phyloP scores from a whole-genome alignment of 352 stramenopile species.

The Phytopythium boreale region DNA sequence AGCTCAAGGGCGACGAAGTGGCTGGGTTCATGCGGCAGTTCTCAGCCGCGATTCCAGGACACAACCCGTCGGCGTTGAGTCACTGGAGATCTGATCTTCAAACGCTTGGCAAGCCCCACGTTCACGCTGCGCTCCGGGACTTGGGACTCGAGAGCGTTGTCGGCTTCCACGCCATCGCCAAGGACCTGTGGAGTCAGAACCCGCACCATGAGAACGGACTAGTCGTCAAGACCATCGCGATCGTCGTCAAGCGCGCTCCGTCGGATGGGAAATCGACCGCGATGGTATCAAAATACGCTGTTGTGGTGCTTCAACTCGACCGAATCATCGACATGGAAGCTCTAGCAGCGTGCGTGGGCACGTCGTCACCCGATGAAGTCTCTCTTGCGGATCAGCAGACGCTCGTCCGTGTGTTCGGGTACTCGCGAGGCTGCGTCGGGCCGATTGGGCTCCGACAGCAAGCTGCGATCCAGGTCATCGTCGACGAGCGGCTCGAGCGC shows the following conservation, averaged over 20 bases:
- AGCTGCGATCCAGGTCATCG: slow-evolving; percentile 36
- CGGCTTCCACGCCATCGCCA: slow-evolving; percentile 22
- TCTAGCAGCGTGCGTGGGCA: slow-evolving; percentile 23
- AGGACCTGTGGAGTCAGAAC: slow-evolving; percentile 13
- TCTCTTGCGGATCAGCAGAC: slow-evolving; percentile 52
- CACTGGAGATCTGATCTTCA: neutral
- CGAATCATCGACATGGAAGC: slow-evolving; percentile 51
- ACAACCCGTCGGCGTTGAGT: neutral
- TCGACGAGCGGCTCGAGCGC: slow-evolving; percentile 32
- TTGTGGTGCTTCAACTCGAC: slow-evolving; percentile 47
- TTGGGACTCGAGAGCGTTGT: slow-evolving; percentile 15
- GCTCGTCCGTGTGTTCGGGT: slow-evolving; percentile 64
- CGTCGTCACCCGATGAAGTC: slow-evolving; percentile 23
- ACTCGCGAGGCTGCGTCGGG: slow-evolving; percentile 52
- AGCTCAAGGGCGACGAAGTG: neutral
- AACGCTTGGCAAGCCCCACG: slow-evolving; percentile 30
- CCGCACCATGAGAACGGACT: slow-evolving; percentile 17
- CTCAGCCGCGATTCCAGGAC: neutral
- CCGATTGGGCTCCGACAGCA: slow-evolving; percentile 62
- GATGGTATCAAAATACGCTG: slow-evolving; percentile 21
- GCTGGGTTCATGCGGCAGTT: neutral
- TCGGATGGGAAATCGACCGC: neutral
- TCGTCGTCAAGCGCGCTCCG: slow-evolving; percentile 19
- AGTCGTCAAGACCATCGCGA: slow-evolving; percentile 67
- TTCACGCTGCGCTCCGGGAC: slow-evolving; percentile 28